phyloP scores from a whole-genome alignment of 192 early-diverging fungal genomes.

The Globomyces pollinis-pini region DNA sequence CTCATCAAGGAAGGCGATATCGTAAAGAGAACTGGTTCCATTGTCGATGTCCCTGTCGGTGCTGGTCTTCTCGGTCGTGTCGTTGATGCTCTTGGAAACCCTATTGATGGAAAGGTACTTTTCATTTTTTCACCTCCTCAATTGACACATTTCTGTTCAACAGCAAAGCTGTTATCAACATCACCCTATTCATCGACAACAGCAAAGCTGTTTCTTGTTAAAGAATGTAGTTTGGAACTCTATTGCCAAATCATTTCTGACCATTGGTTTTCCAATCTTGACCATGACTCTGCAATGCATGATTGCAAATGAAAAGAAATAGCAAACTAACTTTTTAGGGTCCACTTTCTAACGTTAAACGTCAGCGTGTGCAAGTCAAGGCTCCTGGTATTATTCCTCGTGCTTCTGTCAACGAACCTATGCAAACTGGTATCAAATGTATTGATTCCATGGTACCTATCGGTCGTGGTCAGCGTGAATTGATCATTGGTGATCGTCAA shows the following conservation, averaged over 20 bases:
- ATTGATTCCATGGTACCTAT: conserved; percentile 99
- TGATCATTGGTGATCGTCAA: conserved; percentile 99
- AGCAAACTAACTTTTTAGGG: conserved; percentile 44
- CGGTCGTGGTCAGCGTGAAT: conserved; percentile 99
- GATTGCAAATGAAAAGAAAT: neutral
- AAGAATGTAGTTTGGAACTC: no score
- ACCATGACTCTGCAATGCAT: no score
- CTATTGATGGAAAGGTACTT: conserved; percentile 89
- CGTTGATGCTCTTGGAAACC: conserved; percentile 98
- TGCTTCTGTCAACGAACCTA: conserved; percentile 98
- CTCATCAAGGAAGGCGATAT: conserved; percentile 99
- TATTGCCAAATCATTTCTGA: no score
- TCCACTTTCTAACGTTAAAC: conserved; percentile 75
- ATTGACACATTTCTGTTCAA: neutral
- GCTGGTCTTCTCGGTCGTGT: conserved; percentile 94
- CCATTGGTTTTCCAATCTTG: no score
- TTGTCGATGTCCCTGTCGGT: conserved; percentile 98
- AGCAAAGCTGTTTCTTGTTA: no score
- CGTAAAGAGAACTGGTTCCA: conserved; percentile 96
- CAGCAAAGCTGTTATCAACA: neutral
- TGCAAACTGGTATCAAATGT: conserved; percentile 99
- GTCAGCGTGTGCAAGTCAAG: conserved; percentile 97
- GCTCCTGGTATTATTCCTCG: conserved; percentile 99
- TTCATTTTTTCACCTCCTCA: no score
- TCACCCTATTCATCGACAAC: no score